Evolutionary conservation across 2,329 filamentous ascomycete species (phyloP).

Genomic region (Sarocladium oryzae): DNA sequence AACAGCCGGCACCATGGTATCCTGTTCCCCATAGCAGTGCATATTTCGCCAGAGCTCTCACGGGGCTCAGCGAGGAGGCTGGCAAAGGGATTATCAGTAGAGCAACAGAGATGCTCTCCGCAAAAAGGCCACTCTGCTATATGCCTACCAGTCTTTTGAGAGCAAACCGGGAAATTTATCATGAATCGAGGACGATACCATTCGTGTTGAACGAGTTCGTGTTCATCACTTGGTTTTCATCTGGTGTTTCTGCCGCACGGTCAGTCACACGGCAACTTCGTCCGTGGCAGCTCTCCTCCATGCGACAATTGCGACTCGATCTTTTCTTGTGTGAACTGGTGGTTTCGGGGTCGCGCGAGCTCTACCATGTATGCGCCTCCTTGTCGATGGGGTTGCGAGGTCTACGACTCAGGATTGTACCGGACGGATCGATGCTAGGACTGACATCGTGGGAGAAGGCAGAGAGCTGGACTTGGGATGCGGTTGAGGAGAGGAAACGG

Average conservation of each 20-base stretch:
- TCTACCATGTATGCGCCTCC: conserved; percentile 29
- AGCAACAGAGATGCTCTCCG: background rate
- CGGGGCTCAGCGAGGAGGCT: background rate
- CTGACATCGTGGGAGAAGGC: conserved; percentile 11
- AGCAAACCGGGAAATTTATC: conserved; percentile 33
- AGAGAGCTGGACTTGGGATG: conserved; percentile 14
- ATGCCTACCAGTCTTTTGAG: conserved; percentile 34
- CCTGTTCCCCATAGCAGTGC: conserved; percentile 26
- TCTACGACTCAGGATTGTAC: conserved; percentile 32
- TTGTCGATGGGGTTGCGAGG: conserved; percentile 31
- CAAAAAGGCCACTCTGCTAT: conserved; percentile 29
- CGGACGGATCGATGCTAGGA: conserved; percentile 18
- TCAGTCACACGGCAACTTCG: conserved; percentile 26
- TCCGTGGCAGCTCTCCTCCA: conserved; percentile 34
- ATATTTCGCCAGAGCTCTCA: conserved; percentile 23
- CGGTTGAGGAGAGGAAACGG: conserved; percentile 6
- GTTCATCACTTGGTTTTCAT: conserved; percentile 40
- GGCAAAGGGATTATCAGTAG: background rate
- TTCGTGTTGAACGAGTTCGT: conserved; percentile 39
- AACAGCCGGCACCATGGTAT: conserved; percentile 33
- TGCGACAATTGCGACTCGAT: conserved; percentile 36
- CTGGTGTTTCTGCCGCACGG: conserved; percentile 34
- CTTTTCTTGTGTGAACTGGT: conserved; percentile 31
- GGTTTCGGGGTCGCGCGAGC: conserved; percentile 22
- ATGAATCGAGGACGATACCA: conserved; percentile 33